phyloP scores from a whole-genome alignment of 495 filamentous ascomycete genomes.

The Aspergillus carlsbadensis region DNA sequence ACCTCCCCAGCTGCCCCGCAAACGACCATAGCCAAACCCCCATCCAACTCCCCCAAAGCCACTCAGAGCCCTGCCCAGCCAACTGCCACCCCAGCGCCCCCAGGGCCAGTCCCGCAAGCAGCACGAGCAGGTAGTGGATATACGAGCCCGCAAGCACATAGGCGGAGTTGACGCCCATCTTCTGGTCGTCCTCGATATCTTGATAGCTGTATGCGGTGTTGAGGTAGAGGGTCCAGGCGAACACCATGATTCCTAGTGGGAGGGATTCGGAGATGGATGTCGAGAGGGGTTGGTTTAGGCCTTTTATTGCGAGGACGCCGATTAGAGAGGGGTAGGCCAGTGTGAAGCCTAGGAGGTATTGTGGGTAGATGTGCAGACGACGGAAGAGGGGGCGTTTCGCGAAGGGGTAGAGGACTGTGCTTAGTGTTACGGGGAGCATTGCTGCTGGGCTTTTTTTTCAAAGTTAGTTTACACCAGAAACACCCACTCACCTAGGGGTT shows the following conservation, averaged over 20 bases:
- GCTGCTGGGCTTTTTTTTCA: not conserved
- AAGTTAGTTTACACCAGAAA: no score
- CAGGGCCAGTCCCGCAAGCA: not conserved
- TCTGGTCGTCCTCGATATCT: constrained; percentile 12
- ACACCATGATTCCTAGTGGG: constrained; percentile 4
- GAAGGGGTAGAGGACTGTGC: constrained; percentile 6
- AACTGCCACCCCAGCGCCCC: not conserved
- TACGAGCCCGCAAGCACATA: constrained; percentile 12
- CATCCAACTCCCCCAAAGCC: constrained; percentile 17
- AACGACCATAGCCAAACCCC: constrained; percentile 6
- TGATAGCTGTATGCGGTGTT: constrained; percentile 22
- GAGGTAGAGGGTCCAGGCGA: constrained; percentile 14
- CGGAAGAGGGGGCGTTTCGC: constrained; percentile 1
- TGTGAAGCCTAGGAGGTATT: constrained; percentile 5
- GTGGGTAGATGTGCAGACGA: constrained; percentile 1
- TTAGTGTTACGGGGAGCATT: constrained; percentile 1
- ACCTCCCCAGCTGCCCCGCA: not conserved
- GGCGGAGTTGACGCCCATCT: constrained; percentile 15
- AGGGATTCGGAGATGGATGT: not conserved
- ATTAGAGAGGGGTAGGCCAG: not conserved
- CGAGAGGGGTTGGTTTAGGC: not conserved
- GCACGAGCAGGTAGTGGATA: constrained; percentile 8
- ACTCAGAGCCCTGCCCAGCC: not conserved
- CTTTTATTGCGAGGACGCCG: constrained; percentile 8
- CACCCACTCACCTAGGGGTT: not conserved